These are phyloP conservation scores for Plasmodium cynomolgi DNA, from an alignment of 169 alveolate genomes.

Conservation along the genomic window DNA sequence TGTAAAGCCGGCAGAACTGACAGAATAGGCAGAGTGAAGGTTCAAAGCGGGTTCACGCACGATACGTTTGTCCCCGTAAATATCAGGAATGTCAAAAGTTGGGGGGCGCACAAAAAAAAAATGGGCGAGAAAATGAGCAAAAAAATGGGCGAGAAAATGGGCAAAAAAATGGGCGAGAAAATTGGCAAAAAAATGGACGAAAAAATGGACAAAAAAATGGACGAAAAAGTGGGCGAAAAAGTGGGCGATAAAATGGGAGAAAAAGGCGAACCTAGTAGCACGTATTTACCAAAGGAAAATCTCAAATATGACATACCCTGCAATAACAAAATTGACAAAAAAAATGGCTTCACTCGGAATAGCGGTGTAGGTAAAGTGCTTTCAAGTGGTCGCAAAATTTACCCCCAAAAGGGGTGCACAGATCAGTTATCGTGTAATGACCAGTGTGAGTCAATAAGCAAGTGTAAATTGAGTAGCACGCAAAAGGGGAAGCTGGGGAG, in stretches of 20 bases:
- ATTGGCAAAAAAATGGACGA: background rate
- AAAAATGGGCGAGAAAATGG: background rate
- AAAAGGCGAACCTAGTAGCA: background rate
- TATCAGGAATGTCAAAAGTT: background rate
- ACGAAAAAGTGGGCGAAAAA: background rate
- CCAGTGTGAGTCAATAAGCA: background rate
- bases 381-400: background rate
- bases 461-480: background rate
- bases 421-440: background rate
- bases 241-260: background rate
- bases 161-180: background rate
- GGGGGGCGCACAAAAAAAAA: conserved; percentile 1
- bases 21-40: conserved; percentile 1
- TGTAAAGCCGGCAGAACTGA: conserved; percentile 5
- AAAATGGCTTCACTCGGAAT: background rate
- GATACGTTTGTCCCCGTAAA: background rate
- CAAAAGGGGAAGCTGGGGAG: background rate
- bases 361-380: background rate
- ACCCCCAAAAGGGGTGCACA: background rate
- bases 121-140: background rate
- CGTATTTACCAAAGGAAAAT: background rate
- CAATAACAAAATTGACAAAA: conserved; percentile 3
- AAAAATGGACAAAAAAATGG: background rate
- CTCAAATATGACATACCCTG: background rate
- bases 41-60: background rate